phyloP scores from a whole-genome alignment of 2,329 filamentous ascomycete species.

The Xylaria sp. region DNA sequence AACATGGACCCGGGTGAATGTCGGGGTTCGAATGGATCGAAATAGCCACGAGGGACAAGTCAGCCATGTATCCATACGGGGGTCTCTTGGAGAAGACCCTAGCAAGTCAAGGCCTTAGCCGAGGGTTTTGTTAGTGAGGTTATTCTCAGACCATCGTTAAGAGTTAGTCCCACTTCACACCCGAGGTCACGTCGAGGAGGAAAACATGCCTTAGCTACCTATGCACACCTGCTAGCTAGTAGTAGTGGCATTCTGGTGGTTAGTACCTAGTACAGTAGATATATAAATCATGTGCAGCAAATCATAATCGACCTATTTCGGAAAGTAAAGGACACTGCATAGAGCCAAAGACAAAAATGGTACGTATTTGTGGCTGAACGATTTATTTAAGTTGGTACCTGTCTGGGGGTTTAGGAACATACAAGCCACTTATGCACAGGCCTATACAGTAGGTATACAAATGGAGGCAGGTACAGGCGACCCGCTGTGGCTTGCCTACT shows the following conservation, averaged over 20 bases:
- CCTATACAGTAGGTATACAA: too few relatives aligned
- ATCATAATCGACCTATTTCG: neutral
- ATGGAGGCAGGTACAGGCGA: neutral
- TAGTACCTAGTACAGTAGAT: too few relatives aligned
- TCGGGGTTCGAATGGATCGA: constrained; percentile 28
- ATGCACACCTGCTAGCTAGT: too few relatives aligned
- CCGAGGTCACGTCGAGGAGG: neutral
- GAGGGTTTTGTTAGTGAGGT: constrained; percentile 7
- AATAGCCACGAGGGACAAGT: constrained; percentile 21
- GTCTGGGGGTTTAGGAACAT: too few relatives aligned
- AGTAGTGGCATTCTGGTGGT: neutral
- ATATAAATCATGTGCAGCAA: neutral
- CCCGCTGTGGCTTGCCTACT: constrained; percentile 27
- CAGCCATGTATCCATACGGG: neutral
- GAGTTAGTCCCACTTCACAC: neutral
- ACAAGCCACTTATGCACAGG: constrained; percentile 19
- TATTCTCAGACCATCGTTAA: neutral
- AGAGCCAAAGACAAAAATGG: neutral
- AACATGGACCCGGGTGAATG: constrained; percentile 29
- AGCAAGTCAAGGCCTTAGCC: constrained; percentile 5
- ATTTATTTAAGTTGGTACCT: too few relatives aligned
- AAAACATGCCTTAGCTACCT: neutral
- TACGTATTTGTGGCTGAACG: neutral
- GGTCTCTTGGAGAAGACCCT: neutral
- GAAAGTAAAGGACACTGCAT: neutral